A percentile compares a stretch with the other conserved stretches of the same genome.
Conservation (phyloP, 2,329 filamentous ascomycete species). For the Clarireedia hainanense region DNA sequence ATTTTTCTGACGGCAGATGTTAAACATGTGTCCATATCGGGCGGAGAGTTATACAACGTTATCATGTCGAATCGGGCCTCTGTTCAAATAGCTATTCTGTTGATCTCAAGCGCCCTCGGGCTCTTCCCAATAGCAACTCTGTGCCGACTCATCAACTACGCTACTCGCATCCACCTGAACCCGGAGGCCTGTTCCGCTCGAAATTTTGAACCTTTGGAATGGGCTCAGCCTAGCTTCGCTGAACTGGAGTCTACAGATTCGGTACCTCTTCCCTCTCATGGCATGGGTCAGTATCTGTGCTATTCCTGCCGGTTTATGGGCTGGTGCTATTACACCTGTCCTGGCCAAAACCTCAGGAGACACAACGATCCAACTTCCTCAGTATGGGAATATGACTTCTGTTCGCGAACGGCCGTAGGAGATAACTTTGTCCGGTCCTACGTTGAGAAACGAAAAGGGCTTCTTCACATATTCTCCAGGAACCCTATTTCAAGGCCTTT, state of each 20-base stretch:
- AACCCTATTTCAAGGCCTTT: not conserved
- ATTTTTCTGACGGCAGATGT: no score
- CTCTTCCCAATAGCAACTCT: no score
- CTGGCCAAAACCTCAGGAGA: not conserved
- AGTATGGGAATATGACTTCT: slow-evolving; percentile 4
- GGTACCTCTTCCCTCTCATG: not conserved
- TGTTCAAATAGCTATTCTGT: no score
- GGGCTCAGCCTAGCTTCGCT: not conserved
- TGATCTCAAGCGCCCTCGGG: no score
- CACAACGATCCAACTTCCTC: not conserved
- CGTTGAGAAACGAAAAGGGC: not conserved
- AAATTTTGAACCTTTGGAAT: slow-evolving; percentile 8
- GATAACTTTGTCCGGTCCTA: not conserved
- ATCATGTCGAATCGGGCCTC: no score
- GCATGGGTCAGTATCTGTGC: not conserved
- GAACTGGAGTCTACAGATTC: slow-evolving; percentile 4
- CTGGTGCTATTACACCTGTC: slow-evolving; percentile 6
- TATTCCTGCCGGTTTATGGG: slow-evolving; percentile 7
- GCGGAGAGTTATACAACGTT: no score
- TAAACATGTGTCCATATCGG: no score
- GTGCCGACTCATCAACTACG: no score
- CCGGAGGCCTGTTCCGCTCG: not conserved
- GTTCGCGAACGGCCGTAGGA: not conserved
- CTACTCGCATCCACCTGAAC: not conserved
- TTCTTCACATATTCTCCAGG: slow-evolving; percentile 1